Base-by-base conservation (phyloP, 2,329 filamentous ascomycete species). In the Epichloe typhina region DNA sequence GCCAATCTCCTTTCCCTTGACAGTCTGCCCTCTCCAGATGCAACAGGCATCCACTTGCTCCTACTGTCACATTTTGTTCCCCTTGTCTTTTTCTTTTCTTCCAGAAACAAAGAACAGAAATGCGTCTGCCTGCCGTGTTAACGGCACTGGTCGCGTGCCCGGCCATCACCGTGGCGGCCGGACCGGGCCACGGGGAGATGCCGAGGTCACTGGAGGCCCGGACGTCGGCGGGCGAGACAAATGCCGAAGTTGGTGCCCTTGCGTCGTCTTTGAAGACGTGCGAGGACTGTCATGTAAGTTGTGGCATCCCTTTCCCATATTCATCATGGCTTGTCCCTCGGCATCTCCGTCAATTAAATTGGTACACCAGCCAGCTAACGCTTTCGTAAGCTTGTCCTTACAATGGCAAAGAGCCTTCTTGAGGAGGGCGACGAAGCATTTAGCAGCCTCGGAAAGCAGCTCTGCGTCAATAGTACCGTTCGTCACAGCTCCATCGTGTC, bases 361-460 rank as follows among this genome's bases (percentile, higher is more conserved):
- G 38, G 7, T 2, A 4, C 9, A 42, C 11, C 15, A 26, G 13
- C 5, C 39, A 5, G 39, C 42, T 51, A 19, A 52, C 43, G 23
- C 4, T 38, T 13, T 13, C 3, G 12, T n/a, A 11, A 54, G 53
- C 47, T 7, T 6, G 15, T 54, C 17, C 40, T 54, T 3, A 7
- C 6, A 13, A 55, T 66, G 3, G 64, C 75, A 23, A 72, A 75
- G 53, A 62, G 64, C 3, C 56, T 73, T 21, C 67, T 72, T 6
- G 56, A 56, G 26, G 53, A 70, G 2, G 72, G 72, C 2, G 68
- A 75, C 39, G 51, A 59, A 19, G 57, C 63, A 15, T 69, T 76
- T 51, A 58, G 68, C 23, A 56, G 47, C 13, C 53, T 58, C 1
- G 49, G 59, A 12, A 59, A 61, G 45, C 50, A 56, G 1, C 54